phyloP scores from a whole-genome alignment of 805 yeast species.

The Zygosaccharomyces pseudorouxii region DNA sequence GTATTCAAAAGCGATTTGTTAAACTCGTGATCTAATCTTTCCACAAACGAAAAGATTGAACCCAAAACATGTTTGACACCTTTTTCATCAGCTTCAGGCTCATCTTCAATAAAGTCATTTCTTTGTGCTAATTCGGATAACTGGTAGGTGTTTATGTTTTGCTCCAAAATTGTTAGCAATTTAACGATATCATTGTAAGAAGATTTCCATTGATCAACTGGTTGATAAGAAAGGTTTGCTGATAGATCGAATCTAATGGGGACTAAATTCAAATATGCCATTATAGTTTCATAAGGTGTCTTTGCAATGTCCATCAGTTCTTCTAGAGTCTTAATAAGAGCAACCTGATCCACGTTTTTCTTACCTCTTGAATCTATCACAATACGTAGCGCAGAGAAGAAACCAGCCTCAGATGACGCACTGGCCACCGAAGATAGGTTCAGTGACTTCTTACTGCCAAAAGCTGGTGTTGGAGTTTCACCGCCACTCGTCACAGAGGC shows the following conservation, averaged over 20 bases:
- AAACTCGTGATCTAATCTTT: slow-evolving; percentile 92
- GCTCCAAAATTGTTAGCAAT: slow-evolving; percentile 66
- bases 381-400: slow-evolving; percentile 67
- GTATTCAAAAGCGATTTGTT: slow-evolving; percentile 79
- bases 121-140: slow-evolving; percentile 70
- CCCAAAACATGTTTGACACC: slow-evolving; percentile 79
- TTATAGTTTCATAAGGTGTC: slow-evolving; percentile 68
- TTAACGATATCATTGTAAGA: slow-evolving; percentile 57
- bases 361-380: slow-evolving; percentile 92
- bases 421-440: slow-evolving; percentile 31
- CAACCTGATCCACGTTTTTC: slow-evolving; percentile 79
- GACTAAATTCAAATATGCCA: slow-evolving; percentile 72
- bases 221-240: slow-evolving; percentile 63
- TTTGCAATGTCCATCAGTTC: slow-evolving; percentile 47
- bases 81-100: slow-evolving; percentile 52
- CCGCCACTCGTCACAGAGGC: slow-evolving; percentile 20
- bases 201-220: slow-evolving; percentile 73
- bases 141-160: slow-evolving; percentile 51
- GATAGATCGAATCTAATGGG: slow-evolving; percentile 85
- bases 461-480: slow-evolving; percentile 34
- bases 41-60: slow-evolving; percentile 78
- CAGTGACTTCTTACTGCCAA: slow-evolving; percentile 27
- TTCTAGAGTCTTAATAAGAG: slow-evolving; percentile 72
- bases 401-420: slow-evolving; percentile 41
- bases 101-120: slow-evolving; percentile 72